Evolutionary conservation across 305 asterid genomes (phyloP), one percentile per base, ranked within the genome.

Genomic region (Coffea humblotiana): DNA sequence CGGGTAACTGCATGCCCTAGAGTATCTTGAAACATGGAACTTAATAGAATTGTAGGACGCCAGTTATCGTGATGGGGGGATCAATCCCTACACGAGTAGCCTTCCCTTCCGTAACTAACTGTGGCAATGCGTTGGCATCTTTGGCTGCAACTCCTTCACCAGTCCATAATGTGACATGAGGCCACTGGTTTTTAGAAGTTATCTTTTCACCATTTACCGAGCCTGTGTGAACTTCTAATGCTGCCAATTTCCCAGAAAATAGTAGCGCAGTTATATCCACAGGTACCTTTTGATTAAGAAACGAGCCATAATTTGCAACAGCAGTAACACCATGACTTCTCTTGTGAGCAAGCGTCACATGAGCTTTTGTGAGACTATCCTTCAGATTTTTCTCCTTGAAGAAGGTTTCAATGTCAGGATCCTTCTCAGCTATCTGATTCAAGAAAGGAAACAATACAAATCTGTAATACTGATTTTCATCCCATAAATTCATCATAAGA

Each of bases 311-410:
- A 68, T 84, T 85, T 70, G 97, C 98, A 23, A 96, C 91, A 72
- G 98, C 97, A 25, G 97, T 73, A 52, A 94, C 92, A 18, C 98
- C 97, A 14, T 96, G 99, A 72, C 97, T 92, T 76, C 94, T 88
- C 88, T 96, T 96, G 78, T 94, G 99, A 75, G 99, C 99, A 40
- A 96, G 97, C 58, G 98, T 96, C 79, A 96, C 61, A 78, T 96
- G 99, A 75, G 97, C 95, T 82, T 83, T 88, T 16, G 84, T 83
- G 72, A 92, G 86, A 78, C 84, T 84, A 89, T 80, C 90, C 88
- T 87, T 90, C 84, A 94, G 72, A 77, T 87, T 83, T 79, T 88
- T 93, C 74, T 82, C 85, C 88, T 84, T 83, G 45, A 96, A 84
- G 77, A 94, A 91, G 66, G 43, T 87, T 27, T 78, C 88, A 2